These are phyloP conservation scores for Orbilia quercus DNA, from an alignment of 2,329 filamentous ascomycete genomes.

Conservation along the genomic window DNA sequence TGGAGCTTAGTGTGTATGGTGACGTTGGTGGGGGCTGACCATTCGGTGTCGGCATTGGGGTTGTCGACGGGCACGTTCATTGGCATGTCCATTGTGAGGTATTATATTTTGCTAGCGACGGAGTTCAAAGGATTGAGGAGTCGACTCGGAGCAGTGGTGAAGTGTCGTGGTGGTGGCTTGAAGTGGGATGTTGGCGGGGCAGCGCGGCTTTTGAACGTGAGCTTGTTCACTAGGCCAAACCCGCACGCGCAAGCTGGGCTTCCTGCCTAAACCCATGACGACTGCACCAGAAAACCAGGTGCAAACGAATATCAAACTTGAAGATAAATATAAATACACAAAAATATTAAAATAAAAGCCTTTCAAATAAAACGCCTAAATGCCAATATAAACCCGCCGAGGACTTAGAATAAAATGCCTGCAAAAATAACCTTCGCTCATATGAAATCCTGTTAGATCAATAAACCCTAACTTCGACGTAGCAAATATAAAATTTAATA, in stretches of 20 bases:
- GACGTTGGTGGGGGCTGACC: conserved; percentile 69
- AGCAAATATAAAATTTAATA: too few relatives aligned
- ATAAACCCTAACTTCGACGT: too few relatives aligned
- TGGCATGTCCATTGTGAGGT: conserved; percentile 59
- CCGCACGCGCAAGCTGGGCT: conserved; percentile 44
- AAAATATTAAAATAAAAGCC: conserved; percentile 1
- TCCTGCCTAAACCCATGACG: conserved; percentile 46
- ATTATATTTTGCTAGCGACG: neutral
- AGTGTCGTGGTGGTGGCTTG: conserved; percentile 11
- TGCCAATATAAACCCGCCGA: neutral
- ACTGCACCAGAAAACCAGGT: conserved; percentile 3
- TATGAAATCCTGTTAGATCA: neutral
- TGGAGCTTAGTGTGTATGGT: conserved; percentile 19
- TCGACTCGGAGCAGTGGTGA: neutral
- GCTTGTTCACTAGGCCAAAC: conserved; percentile 28
- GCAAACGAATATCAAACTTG: neutral
- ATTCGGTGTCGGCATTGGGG: conserved; percentile 97
- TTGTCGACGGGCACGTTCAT: conserved; percentile 83
- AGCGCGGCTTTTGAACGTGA: conserved; percentile 3
- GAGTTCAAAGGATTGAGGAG: neutral
- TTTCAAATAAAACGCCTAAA: conserved; percentile 8
- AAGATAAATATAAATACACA: neutral
- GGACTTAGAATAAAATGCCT: neutral
- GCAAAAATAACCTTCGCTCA: neutral
- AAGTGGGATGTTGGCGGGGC: conserved; percentile 9